These are phyloP conservation scores for Quillaja saponaria DNA, from an alignment of 306 rosid species.

Conservation along the genomic window DNA sequence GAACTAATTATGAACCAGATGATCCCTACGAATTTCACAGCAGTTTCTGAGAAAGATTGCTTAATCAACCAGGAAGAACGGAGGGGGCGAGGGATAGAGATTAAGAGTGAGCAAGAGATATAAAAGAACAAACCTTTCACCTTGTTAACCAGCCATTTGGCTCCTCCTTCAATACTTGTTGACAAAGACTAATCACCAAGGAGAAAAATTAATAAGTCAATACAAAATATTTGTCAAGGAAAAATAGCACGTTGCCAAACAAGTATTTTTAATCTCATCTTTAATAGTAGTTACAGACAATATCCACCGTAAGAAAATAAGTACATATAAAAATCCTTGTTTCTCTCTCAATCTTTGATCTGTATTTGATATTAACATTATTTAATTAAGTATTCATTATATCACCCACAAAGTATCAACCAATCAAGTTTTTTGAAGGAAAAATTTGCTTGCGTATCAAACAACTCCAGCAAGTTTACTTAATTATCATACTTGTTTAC, in stretches of 20 bases:
- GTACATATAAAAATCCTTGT: slow-evolving; percentile 3
- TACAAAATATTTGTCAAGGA: slow-evolving; percentile 6
- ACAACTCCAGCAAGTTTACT: slow-evolving; percentile 12
- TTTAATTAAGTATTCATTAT: not conserved
- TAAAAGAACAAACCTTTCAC: slow-evolving; percentile 63
- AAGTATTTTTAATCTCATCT: slow-evolving; percentile 1
- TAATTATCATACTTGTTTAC: not conserved
- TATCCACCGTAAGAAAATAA: not conserved
- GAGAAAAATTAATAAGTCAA: slow-evolving; percentile 31
- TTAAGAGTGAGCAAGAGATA: not conserved
- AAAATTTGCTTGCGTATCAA: not conserved
- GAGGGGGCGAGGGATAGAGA: no score
- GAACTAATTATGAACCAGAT: no score
- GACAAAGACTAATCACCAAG: slow-evolving; percentile 56
- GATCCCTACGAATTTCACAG: slow-evolving; percentile 1
- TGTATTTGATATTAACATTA: not conserved
- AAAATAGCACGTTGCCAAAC: not conserved
- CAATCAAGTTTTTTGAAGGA: not conserved
- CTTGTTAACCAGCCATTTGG: slow-evolving; percentile 83
- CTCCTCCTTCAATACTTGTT: slow-evolving; percentile 68
- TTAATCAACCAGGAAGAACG: not conserved
- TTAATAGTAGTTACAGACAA: slow-evolving; percentile 7
- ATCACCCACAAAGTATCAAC: not conserved
- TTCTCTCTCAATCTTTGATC: not conserved
- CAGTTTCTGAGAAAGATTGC: slow-evolving; percentile 4